Percentiles rank a stretch among this genome's conserved stretches.
phyloP scores from a whole-genome alignment of 2,329 filamentous ascomycete species.

The Phyllosticta ampelicida region DNA sequence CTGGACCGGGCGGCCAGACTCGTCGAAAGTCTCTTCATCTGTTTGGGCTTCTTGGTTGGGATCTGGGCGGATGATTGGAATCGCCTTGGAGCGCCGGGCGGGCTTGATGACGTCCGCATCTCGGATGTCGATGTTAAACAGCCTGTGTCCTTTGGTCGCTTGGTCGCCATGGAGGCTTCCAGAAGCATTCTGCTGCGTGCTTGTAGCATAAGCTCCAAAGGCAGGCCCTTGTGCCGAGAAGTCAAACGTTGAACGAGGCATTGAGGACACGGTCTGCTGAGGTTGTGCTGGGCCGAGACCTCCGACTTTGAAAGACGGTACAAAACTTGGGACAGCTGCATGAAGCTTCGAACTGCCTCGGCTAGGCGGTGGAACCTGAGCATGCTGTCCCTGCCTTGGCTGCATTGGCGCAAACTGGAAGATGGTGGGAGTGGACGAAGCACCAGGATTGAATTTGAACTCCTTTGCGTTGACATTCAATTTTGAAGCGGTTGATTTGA shows the following conservation, averaged over 20 bases:
- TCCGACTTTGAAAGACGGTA: conserved; percentile 38
- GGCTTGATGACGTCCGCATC: conserved; percentile 55
- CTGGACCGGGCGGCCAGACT: conserved; percentile 52
- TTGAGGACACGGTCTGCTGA: conserved; percentile 1
- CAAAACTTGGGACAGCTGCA: conserved; percentile 59
- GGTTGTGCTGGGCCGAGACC: conserved; percentile 2
- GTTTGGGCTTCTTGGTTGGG: conserved; percentile 21
- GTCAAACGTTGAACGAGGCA: conserved; percentile 11
- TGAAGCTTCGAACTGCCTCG: conserved; percentile 50
- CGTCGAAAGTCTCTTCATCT: conserved; percentile 38
- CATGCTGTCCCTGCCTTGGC: conserved; percentile 11
- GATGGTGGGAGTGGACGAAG: conserved; percentile 38
- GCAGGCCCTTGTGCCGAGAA: conserved; percentile 13
- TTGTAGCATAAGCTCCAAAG: conserved; percentile 21
- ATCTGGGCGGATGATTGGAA: conserved; percentile 65
- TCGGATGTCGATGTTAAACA: conserved; percentile 24
- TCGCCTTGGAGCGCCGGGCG: conserved; percentile 65
- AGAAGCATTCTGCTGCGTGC: conserved; percentile 25
- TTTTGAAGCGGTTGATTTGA: conserved; percentile 59
- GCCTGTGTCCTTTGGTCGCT: background rate
- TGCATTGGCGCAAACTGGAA: conserved; percentile 31
- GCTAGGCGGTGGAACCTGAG: conserved; percentile 34
- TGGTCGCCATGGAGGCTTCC: background rate
- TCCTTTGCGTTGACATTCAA: conserved; percentile 84
- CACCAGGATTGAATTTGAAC: conserved; percentile 60